Base-by-base conservation (phyloP, 2,329 filamentous ascomycete species). In the Anisogramma anomala region DNA sequence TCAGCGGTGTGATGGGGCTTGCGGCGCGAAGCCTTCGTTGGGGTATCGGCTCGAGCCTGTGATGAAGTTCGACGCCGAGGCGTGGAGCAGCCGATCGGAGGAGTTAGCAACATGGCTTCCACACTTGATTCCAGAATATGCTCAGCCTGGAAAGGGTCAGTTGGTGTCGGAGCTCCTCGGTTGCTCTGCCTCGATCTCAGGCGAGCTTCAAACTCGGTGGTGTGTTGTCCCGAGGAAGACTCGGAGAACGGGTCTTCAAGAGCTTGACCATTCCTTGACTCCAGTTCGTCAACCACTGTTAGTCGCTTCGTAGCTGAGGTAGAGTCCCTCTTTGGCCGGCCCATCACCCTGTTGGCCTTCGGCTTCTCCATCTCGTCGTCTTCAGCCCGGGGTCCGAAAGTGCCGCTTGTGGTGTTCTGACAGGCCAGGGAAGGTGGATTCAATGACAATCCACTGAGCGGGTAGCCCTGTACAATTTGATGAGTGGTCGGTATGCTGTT, bases 141-240 rank as follows among this genome's bases (percentile, higher is more conserved):
- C 35, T 67, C 65, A 4, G 55, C 47, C n/a, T 58, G 55, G 46
- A 67, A 64, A 6, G 44, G 53, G 25, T 50, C 51, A 15, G 45
- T 43, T 18, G 35, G 32, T n/a, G 35, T 17, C 2, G 33, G 33
- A 28, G 32, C 20, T 13, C 42, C 14, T 14, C 36, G 36, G 9
- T 11, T 14, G 8, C 22, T 32, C 20, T 37, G 25, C 13, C 28
- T 34, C 5, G 23, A 32, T 32, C 42, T 47, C n/a, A 53, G 43
- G 9, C 43, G 46, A 37, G 36, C 43, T 25, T 50, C 46, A 25
- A 52, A 52, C 8, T 47, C 41, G 6, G 49, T 51, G 2, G 36
- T 36, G 6, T 30, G 32, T 7, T 30, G 39, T 20, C 25, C 36
- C 15, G 39, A 11, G 9, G 32, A 35, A 7, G 42, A 36, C 5